These are phyloP conservation scores for Rhodotorula sp. DNA, from an alignment of 1,284 basidiomycete genomes.

Conservation along the genomic window DNA sequence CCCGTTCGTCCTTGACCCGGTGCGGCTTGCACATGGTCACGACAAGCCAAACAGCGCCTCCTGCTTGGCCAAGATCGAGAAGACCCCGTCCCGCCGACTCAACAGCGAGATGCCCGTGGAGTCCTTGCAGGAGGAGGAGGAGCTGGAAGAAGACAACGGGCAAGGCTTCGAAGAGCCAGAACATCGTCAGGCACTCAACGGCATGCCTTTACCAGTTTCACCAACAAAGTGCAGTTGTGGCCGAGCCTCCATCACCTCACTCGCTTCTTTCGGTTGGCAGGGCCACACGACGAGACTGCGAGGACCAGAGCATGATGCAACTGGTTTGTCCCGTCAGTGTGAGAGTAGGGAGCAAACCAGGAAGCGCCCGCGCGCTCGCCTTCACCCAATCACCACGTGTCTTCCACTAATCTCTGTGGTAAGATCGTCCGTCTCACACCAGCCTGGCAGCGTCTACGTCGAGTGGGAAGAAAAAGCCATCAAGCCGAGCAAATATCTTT, in stretches of 20 bases:
- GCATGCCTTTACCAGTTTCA: not conserved
- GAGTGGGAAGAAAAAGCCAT: not conserved
- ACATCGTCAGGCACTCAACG: not conserved
- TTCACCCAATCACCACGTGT: too few relatives aligned
- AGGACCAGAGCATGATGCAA: too few relatives aligned
- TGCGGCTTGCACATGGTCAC: not conserved
- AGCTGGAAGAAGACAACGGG: slow-evolving; percentile 52
- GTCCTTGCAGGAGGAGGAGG: slow-evolving; percentile 71
- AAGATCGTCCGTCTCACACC: not conserved
- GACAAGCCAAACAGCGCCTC: slow-evolving; percentile 2
- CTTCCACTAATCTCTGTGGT: too few relatives aligned
- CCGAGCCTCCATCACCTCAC: slow-evolving; percentile 25
- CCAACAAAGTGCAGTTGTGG: slow-evolving; percentile 10
- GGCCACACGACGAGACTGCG: too few relatives aligned
- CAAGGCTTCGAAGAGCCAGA: not conserved
- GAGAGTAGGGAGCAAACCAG: too few relatives aligned
- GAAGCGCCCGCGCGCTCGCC: too few relatives aligned
- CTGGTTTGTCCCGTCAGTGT: too few relatives aligned
- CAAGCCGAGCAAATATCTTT: not conserved
- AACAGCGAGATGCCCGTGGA: slow-evolving; percentile 55
- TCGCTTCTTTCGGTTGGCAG: slow-evolving; percentile 21
- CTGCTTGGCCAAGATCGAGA: slow-evolving; percentile 38
- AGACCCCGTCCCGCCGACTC: slow-evolving; percentile 11
- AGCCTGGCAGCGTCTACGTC: not conserved
- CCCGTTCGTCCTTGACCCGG: too few relatives aligned